phyloP scores from a whole-genome alignment of 768 basidiomycete species.

The Boletus rufocinnamomeus region DNA sequence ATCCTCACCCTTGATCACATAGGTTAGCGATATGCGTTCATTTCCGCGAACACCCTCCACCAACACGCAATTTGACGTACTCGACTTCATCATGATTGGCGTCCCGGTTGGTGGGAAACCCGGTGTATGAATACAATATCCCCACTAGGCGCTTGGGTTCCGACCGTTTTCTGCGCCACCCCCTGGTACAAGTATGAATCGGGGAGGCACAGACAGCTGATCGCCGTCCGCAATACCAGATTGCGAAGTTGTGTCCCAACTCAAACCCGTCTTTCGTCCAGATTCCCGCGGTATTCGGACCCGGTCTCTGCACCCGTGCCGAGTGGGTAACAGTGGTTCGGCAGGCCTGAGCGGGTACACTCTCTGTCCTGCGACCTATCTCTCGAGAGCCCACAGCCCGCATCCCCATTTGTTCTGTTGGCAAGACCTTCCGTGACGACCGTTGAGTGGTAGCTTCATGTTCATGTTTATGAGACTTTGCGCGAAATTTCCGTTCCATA shows the following conservation, averaged over 20 bases:
- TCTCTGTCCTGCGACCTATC: background rate
- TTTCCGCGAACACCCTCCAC: slow-evolving; percentile 21
- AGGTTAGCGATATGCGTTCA: slow-evolving; percentile 19
- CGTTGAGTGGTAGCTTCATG: background rate
- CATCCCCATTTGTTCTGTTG: background rate
- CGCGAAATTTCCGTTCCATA: slow-evolving; percentile 20
- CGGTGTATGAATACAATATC: slow-evolving; percentile 2
- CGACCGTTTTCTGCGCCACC: slow-evolving; percentile 17
- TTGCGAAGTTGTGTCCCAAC: slow-evolving; percentile 3
- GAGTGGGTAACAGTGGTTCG: background rate
- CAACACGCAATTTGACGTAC: slow-evolving; percentile 22
- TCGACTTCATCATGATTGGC: background rate
- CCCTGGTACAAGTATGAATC: slow-evolving; percentile 24
- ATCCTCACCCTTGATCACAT: slow-evolving; percentile 19
- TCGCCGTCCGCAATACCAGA: slow-evolving; percentile 25
- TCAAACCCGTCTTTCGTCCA: background rate
- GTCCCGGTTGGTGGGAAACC: slow-evolving; percentile 7
- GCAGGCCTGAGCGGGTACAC: background rate
- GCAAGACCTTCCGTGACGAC: background rate
- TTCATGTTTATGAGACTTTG: background rate
- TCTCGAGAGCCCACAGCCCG: slow-evolving; percentile 7
- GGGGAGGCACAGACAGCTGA: slow-evolving; percentile 27
- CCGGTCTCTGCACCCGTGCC: background rate
- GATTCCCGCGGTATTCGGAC: slow-evolving; percentile 22
- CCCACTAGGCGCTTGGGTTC: slow-evolving; percentile 7